Conservation (phyloP, 139 green algal species). For the Dunaliella primolecta region DNA sequence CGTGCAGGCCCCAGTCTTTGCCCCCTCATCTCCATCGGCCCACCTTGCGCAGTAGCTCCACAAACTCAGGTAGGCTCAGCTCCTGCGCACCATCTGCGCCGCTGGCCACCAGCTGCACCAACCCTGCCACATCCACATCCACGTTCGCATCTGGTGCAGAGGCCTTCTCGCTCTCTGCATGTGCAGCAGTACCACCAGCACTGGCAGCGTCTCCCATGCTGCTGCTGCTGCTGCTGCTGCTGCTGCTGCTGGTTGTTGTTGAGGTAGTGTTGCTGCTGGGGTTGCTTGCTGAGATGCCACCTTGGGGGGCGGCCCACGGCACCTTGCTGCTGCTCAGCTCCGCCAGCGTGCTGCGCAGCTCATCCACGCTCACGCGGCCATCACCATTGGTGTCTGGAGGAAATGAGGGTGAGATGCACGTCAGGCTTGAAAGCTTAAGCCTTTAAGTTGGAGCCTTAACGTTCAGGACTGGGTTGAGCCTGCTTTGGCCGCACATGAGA, state of each 20-base stretch:
- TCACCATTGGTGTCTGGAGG: background rate
- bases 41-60: background rate
- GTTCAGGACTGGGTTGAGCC: too few relatives aligned
- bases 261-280: background rate
- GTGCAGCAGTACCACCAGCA: background rate
- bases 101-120: background rate
- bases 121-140: background rate
- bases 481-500: too few relatives aligned
- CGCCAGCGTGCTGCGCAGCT: background rate
- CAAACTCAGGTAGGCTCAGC: background rate
- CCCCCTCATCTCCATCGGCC: too few relatives aligned
- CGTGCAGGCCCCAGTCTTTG: too few relatives aligned
- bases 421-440: too few relatives aligned
- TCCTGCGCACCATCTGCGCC: background rate
- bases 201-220: background rate
- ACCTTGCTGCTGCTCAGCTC: background rate
- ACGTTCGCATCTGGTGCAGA: background rate
- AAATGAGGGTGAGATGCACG: too few relatives aligned
- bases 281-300: background rate
- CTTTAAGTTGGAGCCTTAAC: too few relatives aligned
- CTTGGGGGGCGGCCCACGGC: background rate
- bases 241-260: background rate
- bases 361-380: background rate
- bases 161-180: background rate
- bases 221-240: background rate